phyloP scores from a whole-genome alignment of 768 basidiomycete species.

The Xerocomus spinulosus region DNA sequence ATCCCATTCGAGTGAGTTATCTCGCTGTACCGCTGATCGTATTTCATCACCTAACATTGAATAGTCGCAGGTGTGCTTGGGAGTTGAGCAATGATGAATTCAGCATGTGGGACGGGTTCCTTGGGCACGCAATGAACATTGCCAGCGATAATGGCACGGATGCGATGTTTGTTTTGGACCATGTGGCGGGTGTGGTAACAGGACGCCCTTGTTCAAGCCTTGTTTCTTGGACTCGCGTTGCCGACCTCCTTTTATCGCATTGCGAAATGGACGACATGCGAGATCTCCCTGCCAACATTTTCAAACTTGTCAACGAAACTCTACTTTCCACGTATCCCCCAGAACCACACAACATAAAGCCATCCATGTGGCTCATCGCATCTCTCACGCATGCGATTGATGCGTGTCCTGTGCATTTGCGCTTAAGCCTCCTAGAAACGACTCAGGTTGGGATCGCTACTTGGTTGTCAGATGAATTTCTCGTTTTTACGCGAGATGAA shows the following conservation, averaged over 20 bases:
- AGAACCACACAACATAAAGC: conserved; percentile 46
- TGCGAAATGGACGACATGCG: conserved; percentile 47
- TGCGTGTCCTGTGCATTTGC: conserved; percentile 46
- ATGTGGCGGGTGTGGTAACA: conserved; percentile 46
- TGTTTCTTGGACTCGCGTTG: conserved; percentile 47
- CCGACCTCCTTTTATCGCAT: conserved; percentile 57
- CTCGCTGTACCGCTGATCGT: neutral
- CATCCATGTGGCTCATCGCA: conserved; percentile 58
- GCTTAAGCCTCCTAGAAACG: conserved; percentile 41
- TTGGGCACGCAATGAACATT: conserved; percentile 47
- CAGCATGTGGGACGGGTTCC: conserved; percentile 54
- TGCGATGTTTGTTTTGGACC: conserved; percentile 48
- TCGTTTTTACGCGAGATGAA: conserved; percentile 47
- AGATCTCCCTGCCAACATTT: conserved; percentile 48
- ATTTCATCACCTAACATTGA: conserved; percentile 2
- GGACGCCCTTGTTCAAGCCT: conserved; percentile 37
- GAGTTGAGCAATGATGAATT: conserved; percentile 52
- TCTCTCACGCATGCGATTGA: conserved; percentile 54
- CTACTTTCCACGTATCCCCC: conserved; percentile 66
- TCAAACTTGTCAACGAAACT: conserved; percentile 59
- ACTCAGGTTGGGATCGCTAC: conserved; percentile 50
- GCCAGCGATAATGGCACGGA: conserved; percentile 62
- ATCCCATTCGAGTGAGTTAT: conserved; percentile 59
- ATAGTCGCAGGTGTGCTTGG: conserved; percentile 45
- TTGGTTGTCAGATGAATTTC: conserved; percentile 63